Conservation (phyloP, 2,329 filamentous ascomycete species). For the Claviceps cyperi region DNA sequence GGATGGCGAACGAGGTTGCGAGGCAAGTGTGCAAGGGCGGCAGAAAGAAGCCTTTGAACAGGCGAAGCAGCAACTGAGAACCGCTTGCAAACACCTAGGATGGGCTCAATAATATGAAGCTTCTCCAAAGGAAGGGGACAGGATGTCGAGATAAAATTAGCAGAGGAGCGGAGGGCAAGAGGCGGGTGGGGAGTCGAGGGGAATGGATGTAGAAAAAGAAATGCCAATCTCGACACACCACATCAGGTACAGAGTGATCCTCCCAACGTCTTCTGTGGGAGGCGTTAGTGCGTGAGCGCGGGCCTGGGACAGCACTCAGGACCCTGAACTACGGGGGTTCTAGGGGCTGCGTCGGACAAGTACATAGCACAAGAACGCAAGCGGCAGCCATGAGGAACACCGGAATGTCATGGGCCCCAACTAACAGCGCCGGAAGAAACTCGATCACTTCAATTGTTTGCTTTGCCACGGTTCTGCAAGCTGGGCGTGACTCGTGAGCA, state of each 20-base stretch:
- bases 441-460: not conserved
- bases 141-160: conserved; percentile 4
- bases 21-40: not conserved
- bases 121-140: not conserved
- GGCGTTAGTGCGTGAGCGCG: too few species aligned
- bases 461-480: not conserved
- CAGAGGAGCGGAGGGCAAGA: not conserved
- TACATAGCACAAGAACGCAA: not conserved
- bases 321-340: too few species aligned
- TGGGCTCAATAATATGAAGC: conserved; percentile 4
- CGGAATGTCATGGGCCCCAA: not conserved
- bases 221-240: conserved; percentile 1
- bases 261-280: conserved; percentile 1
- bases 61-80: conserved; percentile 4
- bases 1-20: conserved; percentile 6
- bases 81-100: conserved; percentile 4
- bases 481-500: not conserved
- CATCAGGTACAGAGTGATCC: not conserved
- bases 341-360: not conserved
- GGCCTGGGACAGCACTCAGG: too few species aligned
- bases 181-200: not conserved
- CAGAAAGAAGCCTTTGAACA: conserved; percentile 2
- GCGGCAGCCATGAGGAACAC: not conserved
- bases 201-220: not conserved
- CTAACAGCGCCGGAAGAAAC: not conserved